Base-by-base conservation (phyloP, 192 early-diverging fungal genomes). In the Fimicolochytrium jonesii region DNA sequence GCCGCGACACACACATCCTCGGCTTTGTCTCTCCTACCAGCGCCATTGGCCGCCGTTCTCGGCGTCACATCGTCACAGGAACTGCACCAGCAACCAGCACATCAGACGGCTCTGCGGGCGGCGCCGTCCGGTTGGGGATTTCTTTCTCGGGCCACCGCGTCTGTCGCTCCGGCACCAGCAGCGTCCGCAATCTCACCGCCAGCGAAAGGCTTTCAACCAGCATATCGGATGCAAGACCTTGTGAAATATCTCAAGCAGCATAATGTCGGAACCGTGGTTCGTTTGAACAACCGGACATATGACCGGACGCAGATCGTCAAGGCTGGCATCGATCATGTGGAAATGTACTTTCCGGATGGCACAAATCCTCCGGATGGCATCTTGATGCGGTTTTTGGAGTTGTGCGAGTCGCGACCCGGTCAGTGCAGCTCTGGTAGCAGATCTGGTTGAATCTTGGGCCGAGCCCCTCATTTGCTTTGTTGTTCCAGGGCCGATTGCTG, bases 331-430 rank as follows among this genome's bases (percentile, higher is more conserved):
- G 69, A 84, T 36, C 87, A 88, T 52, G 56, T 79, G 10, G 85
- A 89, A 56, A 59, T 89, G 47, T 83, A 80, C 50, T 89, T 84
- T 56, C 81, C 85, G 6, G 87, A 89, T 64, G 87, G 87, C 7
- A 82, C 81, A 4, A 85, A 77, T 20, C 87, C 87, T 0, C 77
- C 87, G 0, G 83, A 83, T 56, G 74, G 68, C 26, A 84, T 89
- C 45, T 57, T 88, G 33, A 75, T 74, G 32, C 49, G 69, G 44
- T 89, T 89, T 60, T 57, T 88, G 57, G 86, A 87, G 15, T n/a
- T 89, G 0, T 82, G 82, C 49, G 87, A 89, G 62, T 63, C 53
- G 7, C 25, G 51, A 13, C 60, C 71, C 29, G 81, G 81, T 83
- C 31, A 22, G 42, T n/a, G n/a, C n/a, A n/a, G n/a, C n/a, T n/a